Evolutionary conservation across 1,139 yeast species (phyloP), one percentile per base, ranked within the genome.

Genomic region (Debaryomycetaceae sp.): DNA sequence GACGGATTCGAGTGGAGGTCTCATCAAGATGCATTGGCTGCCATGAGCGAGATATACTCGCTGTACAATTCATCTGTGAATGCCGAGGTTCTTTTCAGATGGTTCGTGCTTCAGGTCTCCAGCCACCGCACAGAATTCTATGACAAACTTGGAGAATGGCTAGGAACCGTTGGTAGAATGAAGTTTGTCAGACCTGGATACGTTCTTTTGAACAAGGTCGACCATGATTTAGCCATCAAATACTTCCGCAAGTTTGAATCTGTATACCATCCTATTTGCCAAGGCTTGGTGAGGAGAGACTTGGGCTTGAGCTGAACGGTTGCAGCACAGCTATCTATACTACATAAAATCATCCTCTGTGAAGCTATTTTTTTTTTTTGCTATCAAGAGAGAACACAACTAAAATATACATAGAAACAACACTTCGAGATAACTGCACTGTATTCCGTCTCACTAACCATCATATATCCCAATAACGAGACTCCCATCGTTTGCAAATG

Each of bases 141-240:
- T 56, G 64, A 62, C 41, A 64, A 64, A 33, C 37, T 47, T 18
- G 89, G 94, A 6, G 77, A 79, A 40, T 89, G 96, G 95, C 70
- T 89, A 42, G 95, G 94, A 6, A 82, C 92, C 3, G 94, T 88
- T 19, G 97, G 97, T 17, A 78, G 97, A 70, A 89, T 89, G 96
- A 89, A 89, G 70, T 89, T 82, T 58, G 96, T 87, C 31, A 78
- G 96, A 60, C 96, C 96, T 18, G 89, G 95, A 1, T 88, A 78
- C 65, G 73, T 79, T 31, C 65, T 81, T 46, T 69, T 89, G 45
- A 75, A 80, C 56, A 56, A 67, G 17, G 91, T 83, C 18, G 86
- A 87, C 58, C 79, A 77, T 38, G 65, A 73, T 9, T 66, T 82
- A 50, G 96, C 96, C 0, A 54, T 83, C 17, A 59, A 59, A 3